A percentile compares a stretch with the other conserved stretches of the same genome.
phyloP scores from a whole-genome alignment of 306 rosid species.

The Citrullus amarus region DNA sequence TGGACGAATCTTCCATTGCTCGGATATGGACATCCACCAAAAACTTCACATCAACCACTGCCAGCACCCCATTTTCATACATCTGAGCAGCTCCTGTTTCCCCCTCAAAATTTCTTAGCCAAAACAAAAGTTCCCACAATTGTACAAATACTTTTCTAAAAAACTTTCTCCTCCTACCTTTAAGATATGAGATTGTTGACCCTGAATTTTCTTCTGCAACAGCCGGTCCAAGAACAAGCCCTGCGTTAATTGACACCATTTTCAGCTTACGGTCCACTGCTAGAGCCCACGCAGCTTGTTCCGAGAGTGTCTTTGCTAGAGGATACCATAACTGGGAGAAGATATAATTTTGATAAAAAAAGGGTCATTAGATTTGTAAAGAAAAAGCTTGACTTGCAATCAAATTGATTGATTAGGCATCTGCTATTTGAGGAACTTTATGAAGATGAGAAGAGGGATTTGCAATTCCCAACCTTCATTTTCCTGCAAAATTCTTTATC shows the following conservation, averaged over 20 bases:
- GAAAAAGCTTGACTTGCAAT: background rate
- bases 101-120: background rate
- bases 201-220: constrained; percentile 21
- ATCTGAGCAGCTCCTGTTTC: constrained; percentile 34
- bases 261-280: constrained; percentile 35
- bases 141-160: background rate
- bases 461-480: constrained; percentile 18
- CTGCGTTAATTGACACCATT: constrained; percentile 36
- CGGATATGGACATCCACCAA: constrained; percentile 25
- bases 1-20: constrained; percentile 29
- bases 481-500: constrained; percentile 32
- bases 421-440: background rate
- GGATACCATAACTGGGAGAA: constrained; percentile 32
- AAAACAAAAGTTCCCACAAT: background rate
- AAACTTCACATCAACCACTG: constrained; percentile 23
- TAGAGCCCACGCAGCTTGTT: constrained; percentile 41
- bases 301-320: constrained; percentile 29
- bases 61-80: constrained; percentile 38
- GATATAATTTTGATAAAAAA: background rate
- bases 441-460: background rate
- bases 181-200: constrained; percentile 31
- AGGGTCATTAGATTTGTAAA: background rate
- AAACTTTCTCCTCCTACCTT: constrained; percentile 8
- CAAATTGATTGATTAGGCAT: background rate
- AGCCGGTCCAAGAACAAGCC: constrained; percentile 25